Base-by-base conservation (phyloP, 2,329 filamentous ascomycete genomes). In the Thielaviopsis musarum region DNA sequence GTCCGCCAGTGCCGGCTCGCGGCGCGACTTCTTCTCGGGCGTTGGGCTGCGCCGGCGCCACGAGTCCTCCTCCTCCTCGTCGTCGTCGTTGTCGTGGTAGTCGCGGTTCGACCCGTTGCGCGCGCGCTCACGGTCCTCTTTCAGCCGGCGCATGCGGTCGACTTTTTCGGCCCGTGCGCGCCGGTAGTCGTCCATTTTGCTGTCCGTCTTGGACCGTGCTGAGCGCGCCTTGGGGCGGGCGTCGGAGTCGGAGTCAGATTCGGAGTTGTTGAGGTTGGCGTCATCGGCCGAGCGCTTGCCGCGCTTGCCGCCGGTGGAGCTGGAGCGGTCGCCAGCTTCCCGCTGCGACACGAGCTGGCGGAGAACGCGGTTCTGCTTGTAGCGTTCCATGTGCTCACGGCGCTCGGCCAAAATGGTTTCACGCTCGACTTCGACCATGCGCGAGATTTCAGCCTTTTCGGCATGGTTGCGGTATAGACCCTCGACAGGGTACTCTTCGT, bases 381-480 rank as follows among this genome's bases (percentile, higher is more conserved):
- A 84, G 57, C 84, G 83, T 67, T 93, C 87, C 61, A 91, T 84
- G 69, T 93, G 84, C 66, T 88, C 83, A 41, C 86, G 85, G 64
- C 93, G 88, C 65, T 95, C 88, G 21, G 90, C 91, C 6, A 98
- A 80, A 52, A 95, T 84, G 68, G 89, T 83, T 71, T 98, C 93
- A 63, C 91, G 86, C 68, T 95, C 84, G 57, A 97, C 84, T 73
- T 97, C 91, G 30, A 90, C 85, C 79, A 96, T 83, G 60, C 77
- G 80, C 79, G 93, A 84, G 63, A 98, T 93, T 57, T 86, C 77
- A 7, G 78, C 78, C 70, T 88, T 91, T 68, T 93, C 88, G 48
- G 81, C 77, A 52, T 82, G 77, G 64, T 82, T 87, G 66, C 81
- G 79, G 70, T 88, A 93, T 67, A 93, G 84, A 65, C 91, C 91